Evolutionary conservation across 78 protist genomes (phyloP), one percentile per base, ranked within the genome.

Genomic region (Dictyostelium purpureum): DNA sequence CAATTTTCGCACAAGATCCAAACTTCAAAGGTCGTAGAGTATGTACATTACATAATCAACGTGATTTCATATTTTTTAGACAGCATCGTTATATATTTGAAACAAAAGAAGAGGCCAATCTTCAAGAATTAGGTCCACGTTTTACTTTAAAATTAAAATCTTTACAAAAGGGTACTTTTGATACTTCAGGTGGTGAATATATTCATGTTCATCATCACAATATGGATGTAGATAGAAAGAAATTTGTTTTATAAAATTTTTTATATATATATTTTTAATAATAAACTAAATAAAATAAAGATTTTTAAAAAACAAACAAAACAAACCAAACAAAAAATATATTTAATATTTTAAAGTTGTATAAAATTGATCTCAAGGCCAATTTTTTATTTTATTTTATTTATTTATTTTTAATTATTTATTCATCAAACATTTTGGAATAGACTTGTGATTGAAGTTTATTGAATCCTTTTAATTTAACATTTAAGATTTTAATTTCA

Each of bases 101-200:
- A 28, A 45, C 77, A 0, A 33, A 40, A 38, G 35, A 65, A 56
- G 87, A 96, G 35, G 98, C 95, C 14, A 56, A 89, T 19, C 54
- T 98, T 42, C 99, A 98, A 73, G 99, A 99, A 77, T 35, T 99
- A 5, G 99, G 99, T 10, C 99, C 99, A 19, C 82, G 97, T 7
- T 98, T 99, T 81, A 98, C 99, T 18, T 93, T 99, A 14, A 96
- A 97, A 65, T 78, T 99, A 43, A 77, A 35, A 54, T 93, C 97
- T 31, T 74, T 99, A 49, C 99, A 99, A 73, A 4, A 69, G 1
- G 99, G 99, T 35, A 94, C 99, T 1, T 97, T 98, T 67, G 99
- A 99, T 45, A 81, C 98, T 47, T 77, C 66, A 42, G 37, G 52
- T 42, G 99, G 99, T 21, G 99, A 98, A 77, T 98, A 93, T 79